Evolutionary conservation across 1,139 yeast genomes (phyloP), one percentile per base, ranked within the genome.

Genomic region (Candida sp.): DNA sequence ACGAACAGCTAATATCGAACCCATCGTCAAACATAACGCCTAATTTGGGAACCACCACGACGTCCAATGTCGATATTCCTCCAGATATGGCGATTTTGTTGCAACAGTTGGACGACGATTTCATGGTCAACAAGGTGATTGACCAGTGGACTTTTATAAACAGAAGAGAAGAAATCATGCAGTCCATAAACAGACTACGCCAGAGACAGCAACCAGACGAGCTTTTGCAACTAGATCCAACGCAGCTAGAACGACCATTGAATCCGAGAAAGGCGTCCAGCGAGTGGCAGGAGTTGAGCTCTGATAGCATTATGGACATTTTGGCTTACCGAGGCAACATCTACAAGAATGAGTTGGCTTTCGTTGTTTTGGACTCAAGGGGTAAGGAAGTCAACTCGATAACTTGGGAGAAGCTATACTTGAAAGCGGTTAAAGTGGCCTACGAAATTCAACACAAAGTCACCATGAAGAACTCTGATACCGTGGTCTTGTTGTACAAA

Each of bases 331-430:
- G 99, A 38, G 96, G 93, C 2, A 75, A 78, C 26, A 69, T 82
- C 2, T 86, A 86, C 59, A 84, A 85, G 42, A 73, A 81, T 26
- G 93, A 90, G 54, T 77, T 80, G 22, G 98, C 98, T 0, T 78
- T 94, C 48, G 70, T 86, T 42, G 81, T 85, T 3, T 73, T 94
- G 30, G 97, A 92, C 62, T 66, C 81, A 3, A 88, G 83, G 59
- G 98, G 97, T 4, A 93, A 90, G 65, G 98, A 93, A 63, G 76
- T 82, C 0, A 80, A 81, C 28, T 69, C 87, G 0, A 88, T 94
- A 9, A 79, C 94, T 0, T 96, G 99, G 99, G 98, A 91, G 55
- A 93, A 91, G 63, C 73, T 96, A 23, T 90, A 91, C 54, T 69
- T 87, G 43, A 83, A 88, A 59, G 89, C 98, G 0, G 96, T 91